A percentile compares a stretch with the other conserved stretches of the same genome.
Conservation (phyloP, 805 yeast genomes). For the Candida palmyrensis region DNA sequence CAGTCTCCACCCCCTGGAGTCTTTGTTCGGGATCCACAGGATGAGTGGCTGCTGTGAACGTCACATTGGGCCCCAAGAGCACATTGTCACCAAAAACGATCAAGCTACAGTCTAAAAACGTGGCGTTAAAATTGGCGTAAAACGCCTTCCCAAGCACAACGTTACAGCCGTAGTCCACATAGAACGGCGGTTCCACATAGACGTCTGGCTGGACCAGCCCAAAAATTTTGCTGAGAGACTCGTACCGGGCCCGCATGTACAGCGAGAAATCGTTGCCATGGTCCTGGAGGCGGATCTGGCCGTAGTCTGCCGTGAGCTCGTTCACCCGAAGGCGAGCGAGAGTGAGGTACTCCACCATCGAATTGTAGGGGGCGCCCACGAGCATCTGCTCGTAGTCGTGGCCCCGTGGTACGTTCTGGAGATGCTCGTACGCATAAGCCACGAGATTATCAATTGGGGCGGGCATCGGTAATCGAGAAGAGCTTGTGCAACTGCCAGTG, state of each 20-base stretch:
- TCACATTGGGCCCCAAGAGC: slow-evolving; percentile 58
- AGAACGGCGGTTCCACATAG: slow-evolving; percentile 54
- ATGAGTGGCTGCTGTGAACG: slow-evolving; percentile 60
- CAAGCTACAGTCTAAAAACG: slow-evolving; percentile 55
- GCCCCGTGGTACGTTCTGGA: slow-evolving; percentile 28
- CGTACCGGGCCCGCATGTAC: slow-evolving; percentile 31
- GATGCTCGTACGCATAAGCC: slow-evolving; percentile 27
- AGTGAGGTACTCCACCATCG: slow-evolving; percentile 21
- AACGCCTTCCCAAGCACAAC: slow-evolving; percentile 50
- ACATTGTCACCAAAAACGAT: slow-evolving; percentile 59
- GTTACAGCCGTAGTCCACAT: slow-evolving; percentile 66
- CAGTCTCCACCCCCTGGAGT: slow-evolving; percentile 44
- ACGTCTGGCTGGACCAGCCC: slow-evolving; percentile 42
- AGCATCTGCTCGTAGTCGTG: slow-evolving; percentile 54
- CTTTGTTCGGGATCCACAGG: slow-evolving; percentile 48
- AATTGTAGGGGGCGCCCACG: slow-evolving; percentile 43
- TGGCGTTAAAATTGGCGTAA: slow-evolving; percentile 54
- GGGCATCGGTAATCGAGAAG: no score
- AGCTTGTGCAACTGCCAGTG: no score
- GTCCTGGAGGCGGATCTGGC: slow-evolving; percentile 26
- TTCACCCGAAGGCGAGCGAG: slow-evolving; percentile 25
- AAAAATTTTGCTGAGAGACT: slow-evolving; percentile 34
- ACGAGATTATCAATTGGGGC: slow-evolving; percentile 30
- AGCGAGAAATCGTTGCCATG: slow-evolving; percentile 19
- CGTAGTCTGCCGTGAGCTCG: slow-evolving; percentile 32